Evolutionary conservation across 2,329 filamentous ascomycete genomes (phyloP).

Genomic region (Epicoccum sorghinum): DNA sequence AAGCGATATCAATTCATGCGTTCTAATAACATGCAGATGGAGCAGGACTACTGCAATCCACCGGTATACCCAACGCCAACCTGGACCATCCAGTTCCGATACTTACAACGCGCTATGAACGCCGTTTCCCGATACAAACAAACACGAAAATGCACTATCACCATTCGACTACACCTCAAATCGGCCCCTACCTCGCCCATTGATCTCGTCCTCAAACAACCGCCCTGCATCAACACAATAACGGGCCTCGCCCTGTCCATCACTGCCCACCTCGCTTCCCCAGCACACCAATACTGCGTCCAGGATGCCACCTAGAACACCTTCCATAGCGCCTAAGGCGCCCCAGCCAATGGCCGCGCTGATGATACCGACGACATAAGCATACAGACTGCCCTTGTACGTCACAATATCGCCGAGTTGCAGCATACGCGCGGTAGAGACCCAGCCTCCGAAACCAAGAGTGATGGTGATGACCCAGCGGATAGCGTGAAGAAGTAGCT

Average conservation of each 20-base stretch:
- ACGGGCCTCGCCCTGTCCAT: conserved; percentile 68
- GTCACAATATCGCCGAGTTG: conserved; percentile 60
- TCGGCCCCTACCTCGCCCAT: conserved; percentile 27
- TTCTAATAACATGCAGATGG: conserved; percentile 1
- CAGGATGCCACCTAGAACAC: conserved; percentile 83
- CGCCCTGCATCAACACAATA: conserved; percentile 93
- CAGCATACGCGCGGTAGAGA: conserved; percentile 84
- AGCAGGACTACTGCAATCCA: neutral
- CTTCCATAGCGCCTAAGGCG: conserved; percentile 87
- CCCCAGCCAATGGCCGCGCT: conserved; percentile 96
- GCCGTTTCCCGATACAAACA: too few species aligned
- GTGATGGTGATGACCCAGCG: conserved; percentile 89
- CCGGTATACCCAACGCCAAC: conserved; percentile 9
- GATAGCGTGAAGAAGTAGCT: conserved; percentile 87
- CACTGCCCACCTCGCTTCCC: conserved; percentile 72
- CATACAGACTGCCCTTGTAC: conserved; percentile 81
- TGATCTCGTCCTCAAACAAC: conserved; percentile 71
- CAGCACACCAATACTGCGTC: conserved; percentile 93
- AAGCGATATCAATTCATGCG: neutral
- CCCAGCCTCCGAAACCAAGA: conserved; percentile 95
- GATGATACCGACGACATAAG: conserved; percentile 90
- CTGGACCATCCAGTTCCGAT: neutral
- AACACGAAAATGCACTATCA: too few species aligned
- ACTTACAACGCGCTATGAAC: too few species aligned
- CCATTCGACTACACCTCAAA: conserved; percentile 30